Conservation (phyloP, 1,284 basidiomycete species). For the Pseudozyma sp. region DNA sequence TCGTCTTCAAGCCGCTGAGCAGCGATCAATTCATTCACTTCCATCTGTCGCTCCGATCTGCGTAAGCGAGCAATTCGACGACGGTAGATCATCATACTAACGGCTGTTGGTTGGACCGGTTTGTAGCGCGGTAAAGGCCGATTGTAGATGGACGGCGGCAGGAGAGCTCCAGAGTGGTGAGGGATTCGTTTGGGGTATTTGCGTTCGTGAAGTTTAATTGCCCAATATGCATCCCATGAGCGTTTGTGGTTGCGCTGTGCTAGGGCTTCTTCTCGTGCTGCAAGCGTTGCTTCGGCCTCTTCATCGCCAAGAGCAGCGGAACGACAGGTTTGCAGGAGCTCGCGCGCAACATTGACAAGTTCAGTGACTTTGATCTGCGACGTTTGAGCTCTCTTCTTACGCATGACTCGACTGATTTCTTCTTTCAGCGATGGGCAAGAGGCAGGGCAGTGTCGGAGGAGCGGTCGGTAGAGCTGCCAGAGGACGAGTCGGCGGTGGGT, state of each 20-base stretch:
- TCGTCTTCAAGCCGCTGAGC: conserved; percentile 16
- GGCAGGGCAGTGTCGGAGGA: conserved; percentile 37
- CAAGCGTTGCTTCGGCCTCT: conserved; percentile 7
- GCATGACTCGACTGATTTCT: conserved; percentile 20
- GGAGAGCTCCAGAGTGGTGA: conserved; percentile 60
- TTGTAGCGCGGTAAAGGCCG: conserved; percentile 64
- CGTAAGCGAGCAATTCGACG: conserved; percentile 47
- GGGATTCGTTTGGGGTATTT: conserved; percentile 45
- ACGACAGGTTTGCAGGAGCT: conserved; percentile 13
- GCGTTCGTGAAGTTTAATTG: conserved; percentile 26
- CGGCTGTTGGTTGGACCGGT: conserved; percentile 56
- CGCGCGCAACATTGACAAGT: conserved; percentile 14
- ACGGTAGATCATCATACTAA: conserved; percentile 65
- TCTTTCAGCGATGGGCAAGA: conserved; percentile 17
- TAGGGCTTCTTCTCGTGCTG: conserved; percentile 13
- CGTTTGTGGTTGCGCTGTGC: conserved; percentile 19
- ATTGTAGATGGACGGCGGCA: conserved; percentile 61
- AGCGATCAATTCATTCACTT: conserved; percentile 41
- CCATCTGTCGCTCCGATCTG: conserved; percentile 40
- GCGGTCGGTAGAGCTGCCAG: conserved; percentile 50
- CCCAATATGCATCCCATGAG: conserved; percentile 28
- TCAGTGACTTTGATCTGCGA: conserved; percentile 15
- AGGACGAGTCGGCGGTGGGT: conserved; percentile 39
- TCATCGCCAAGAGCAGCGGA: conserved; percentile 17
- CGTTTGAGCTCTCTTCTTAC: conserved; percentile 27